Evolutionary conservation across 495 filamentous ascomycete species (phyloP).

Genomic region (Physcia stellaris): DNA sequence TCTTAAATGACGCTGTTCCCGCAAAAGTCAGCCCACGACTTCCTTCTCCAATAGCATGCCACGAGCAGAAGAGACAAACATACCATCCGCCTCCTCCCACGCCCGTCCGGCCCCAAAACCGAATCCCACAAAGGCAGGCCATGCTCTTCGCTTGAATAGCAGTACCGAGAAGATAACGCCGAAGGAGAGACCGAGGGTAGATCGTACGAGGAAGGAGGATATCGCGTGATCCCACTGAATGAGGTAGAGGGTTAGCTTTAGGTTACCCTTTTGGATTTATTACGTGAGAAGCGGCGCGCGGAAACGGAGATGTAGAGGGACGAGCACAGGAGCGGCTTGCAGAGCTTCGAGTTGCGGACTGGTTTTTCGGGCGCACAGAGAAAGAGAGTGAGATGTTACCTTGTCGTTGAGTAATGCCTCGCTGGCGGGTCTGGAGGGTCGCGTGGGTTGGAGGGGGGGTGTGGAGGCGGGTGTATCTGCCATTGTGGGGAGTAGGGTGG

Average conservation of each 20-base stretch:
- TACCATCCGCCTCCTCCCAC: conserved; percentile 69
- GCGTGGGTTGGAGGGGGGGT: conserved; percentile 30
- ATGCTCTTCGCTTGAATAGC: conserved; percentile 91
- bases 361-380: no score
- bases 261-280: no score
- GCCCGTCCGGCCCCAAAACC: conserved; percentile 93
- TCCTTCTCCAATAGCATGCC: no score
- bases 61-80: no score
- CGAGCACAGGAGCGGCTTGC: no score
- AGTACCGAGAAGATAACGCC: conserved; percentile 97
- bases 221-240: conserved; percentile 99
- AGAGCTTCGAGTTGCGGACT: no score
- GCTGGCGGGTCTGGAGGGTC: conserved; percentile 65
- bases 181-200: conserved; percentile 82
- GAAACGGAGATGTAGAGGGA: no score
- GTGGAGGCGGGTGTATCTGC: conserved; percentile 39
- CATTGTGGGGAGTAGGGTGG: conserved; percentile 38
- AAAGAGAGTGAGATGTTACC: conserved; percentile 34
- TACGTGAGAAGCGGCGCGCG: no score
- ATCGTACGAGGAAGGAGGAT: conserved; percentile 91
- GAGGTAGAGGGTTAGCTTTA: no score
- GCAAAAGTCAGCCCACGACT: no score
- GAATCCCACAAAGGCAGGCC: conserved; percentile 82
- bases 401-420: conserved; percentile 93
- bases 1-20: conserved; percentile 16